Percentiles rank a stretch among this genome's conserved stretches.
Conservation (phyloP, 768 basidiomycete species). For the Agrocybe praecox region DNA sequence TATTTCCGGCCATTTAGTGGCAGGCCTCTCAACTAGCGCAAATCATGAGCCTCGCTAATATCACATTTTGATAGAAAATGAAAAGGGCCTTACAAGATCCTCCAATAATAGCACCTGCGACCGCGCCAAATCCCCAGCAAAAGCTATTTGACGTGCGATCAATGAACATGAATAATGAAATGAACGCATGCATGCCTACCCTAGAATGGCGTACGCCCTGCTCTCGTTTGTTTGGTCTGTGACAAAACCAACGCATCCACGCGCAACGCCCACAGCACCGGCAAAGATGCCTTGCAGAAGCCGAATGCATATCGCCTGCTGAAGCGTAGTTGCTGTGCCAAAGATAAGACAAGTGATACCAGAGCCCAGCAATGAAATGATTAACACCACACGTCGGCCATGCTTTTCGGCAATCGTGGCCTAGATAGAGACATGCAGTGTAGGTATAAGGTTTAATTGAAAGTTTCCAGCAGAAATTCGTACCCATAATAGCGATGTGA, state of each 20-base stretch:
- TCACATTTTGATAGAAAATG: too few species aligned
- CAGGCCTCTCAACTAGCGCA: constrained; percentile 75
- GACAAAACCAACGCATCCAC: constrained; percentile 83
- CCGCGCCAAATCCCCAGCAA: constrained; percentile 97
- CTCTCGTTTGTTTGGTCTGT: constrained; percentile 94
- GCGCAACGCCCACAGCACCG: constrained; percentile 93
- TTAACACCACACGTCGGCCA: constrained; percentile 82
- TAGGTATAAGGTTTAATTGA: constrained; percentile 7
- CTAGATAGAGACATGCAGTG: constrained; percentile 33
- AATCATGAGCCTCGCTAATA: constrained; percentile 10
- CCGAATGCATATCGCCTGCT: constrained; percentile 84
- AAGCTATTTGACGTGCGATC: constrained; percentile 49
- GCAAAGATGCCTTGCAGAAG: constrained; percentile 91
- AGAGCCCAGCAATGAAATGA: constrained; percentile 84
- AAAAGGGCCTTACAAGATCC: constrained; percentile 66
- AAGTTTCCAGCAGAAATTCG: constrained; percentile 13
- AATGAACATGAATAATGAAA: constrained; percentile 7
- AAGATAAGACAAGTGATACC: constrained; percentile 78
- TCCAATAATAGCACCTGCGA: constrained; percentile 84
- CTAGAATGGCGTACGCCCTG: constrained; percentile 91
- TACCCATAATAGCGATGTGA: constrained; percentile 94
- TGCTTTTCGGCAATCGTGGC: constrained; percentile 94
- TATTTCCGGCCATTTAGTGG: constrained; percentile 79
- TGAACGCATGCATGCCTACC: constrained; percentile 41
- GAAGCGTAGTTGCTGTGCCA: constrained; percentile 73